Evolutionary conservation across 2,329 filamentous ascomycete genomes (phyloP).

Genomic region (Nannizzia gypsea): DNA sequence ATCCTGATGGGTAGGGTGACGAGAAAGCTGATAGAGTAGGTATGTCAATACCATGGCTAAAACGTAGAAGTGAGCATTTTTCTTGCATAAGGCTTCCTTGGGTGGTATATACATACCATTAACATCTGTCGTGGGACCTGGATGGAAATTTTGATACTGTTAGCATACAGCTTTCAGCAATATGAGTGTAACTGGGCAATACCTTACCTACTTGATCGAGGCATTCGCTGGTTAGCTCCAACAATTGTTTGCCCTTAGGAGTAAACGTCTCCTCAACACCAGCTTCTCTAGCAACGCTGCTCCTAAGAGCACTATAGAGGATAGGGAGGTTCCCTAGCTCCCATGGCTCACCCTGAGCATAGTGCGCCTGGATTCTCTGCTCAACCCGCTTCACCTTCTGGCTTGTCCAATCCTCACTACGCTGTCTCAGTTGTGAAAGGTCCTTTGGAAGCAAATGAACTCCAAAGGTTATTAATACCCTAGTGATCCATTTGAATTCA

Average conservation of each 20-base stretch:
- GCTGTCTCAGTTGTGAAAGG: not conserved
- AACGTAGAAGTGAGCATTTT: conserved; percentile 13
- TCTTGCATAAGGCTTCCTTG: not conserved
- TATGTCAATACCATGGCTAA: conserved; percentile 9
- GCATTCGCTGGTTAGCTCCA: not conserved
- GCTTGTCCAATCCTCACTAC: not conserved
- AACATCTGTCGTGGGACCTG: not conserved
- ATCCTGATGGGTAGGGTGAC: conserved; percentile 8
- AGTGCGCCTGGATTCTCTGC: not conserved
- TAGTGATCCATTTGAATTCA: not conserved
- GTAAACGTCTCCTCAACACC: not conserved
- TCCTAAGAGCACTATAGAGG: not conserved
- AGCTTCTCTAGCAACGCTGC: not conserved
- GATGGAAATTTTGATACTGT: not conserved
- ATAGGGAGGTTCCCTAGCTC: not conserved
- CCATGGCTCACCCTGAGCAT: not conserved
- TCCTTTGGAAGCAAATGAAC: not conserved
- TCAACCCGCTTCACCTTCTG: not conserved
- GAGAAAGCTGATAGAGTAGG: conserved; percentile 9
- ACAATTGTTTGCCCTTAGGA: not conserved
- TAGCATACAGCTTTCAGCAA: not conserved
- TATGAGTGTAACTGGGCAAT: not conserved
- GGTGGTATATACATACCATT: not conserved
- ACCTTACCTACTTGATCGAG: not conserved
- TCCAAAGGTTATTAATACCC: not conserved